Evolutionary conservation across 768 basidiomycete genomes (phyloP), one percentile per base, ranked within the genome.

Genomic region (Boletus barrowsii): DNA sequence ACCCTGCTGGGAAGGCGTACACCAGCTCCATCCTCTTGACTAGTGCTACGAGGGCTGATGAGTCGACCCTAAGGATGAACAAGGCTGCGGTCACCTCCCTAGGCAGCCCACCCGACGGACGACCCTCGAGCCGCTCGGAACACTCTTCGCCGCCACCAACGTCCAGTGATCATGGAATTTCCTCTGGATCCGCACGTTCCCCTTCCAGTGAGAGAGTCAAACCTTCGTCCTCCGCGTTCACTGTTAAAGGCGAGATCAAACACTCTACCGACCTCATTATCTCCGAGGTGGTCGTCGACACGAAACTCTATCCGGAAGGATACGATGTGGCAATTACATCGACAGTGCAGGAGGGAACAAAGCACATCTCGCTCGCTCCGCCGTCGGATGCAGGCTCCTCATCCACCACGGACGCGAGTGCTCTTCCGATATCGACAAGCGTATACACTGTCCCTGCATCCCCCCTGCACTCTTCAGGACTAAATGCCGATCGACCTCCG

Each of bases 391-490:
- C 50, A 4, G 41, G n/a, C 13, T 20, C 37, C 0, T 7, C 5
- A 17, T 36, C 53, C 14, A 37, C 40, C 29, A 5, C 42, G 15
- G 53, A 41, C 37, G 13, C 49, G 20, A 47, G 15, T 26, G 73
- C 60, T 35, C 77, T 84, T 29, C 90, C 83, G 15, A 73, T 90
- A 57, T 67, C 69, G 26, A 81, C 81, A 54, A 76, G 78, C 5
- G 74, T 94, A 14, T 81, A 90, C 65, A 88, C 87, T 1, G 79
- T 96, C 49, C 92, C 95, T 0, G 82, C 86, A 3, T 93, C 92
- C 20, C 83, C 92, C 11, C 72, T 91, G 53, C 90, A 89, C 61
- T 89, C 91, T 20, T 86, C 89, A 36, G 80, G 76, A 26, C 75
- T 86, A 36, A 81, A 83, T 53, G 66, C 69, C 17, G 78, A 79